Conservation (phyloP, 169 alveolate species). For the Plasmodium malariae region DNA sequence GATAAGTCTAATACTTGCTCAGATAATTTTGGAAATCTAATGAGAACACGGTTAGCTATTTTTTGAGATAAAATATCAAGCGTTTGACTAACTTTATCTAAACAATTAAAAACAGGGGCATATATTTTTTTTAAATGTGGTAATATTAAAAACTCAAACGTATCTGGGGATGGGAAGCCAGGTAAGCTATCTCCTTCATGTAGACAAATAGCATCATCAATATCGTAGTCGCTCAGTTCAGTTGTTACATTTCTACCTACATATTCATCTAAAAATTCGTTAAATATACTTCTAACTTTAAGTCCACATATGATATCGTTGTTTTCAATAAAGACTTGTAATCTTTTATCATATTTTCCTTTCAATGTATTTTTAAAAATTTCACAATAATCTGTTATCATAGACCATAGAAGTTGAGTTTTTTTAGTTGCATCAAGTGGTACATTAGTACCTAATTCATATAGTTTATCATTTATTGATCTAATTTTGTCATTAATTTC, state of each 20-base stretch:
- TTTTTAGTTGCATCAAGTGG: slow-evolving; percentile 93
- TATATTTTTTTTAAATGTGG: slow-evolving; percentile 94
- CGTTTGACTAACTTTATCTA: slow-evolving; percentile 87
- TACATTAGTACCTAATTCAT: slow-evolving; percentile 93
- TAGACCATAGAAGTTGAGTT: slow-evolving; percentile 97
- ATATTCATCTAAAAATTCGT: slow-evolving; percentile 93
- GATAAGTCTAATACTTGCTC: slow-evolving; percentile 92
- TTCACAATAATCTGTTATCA: slow-evolving; percentile 98
- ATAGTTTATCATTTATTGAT: slow-evolving; percentile 87
- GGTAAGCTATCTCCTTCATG: slow-evolving; percentile 99
- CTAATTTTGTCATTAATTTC: slow-evolving; percentile 87
- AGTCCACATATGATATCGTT: slow-evolving; percentile 89
- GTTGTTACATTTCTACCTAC: slow-evolving; percentile 86
- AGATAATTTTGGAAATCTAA: slow-evolving; percentile 94
- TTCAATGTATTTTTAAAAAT: slow-evolving; percentile 94
- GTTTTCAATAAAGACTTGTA: slow-evolving; percentile 87
- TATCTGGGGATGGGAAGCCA: slow-evolving; percentile 98
- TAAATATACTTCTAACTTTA: slow-evolving; percentile 91
- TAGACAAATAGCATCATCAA: slow-evolving; percentile 96
- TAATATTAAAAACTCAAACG: slow-evolving; percentile 94
- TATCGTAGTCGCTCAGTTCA: slow-evolving; percentile 94
- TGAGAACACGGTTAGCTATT: slow-evolving; percentile 92
- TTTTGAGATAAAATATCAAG: slow-evolving; percentile 92
- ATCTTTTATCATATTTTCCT: slow-evolving; percentile 95
- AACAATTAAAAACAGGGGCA: slow-evolving; percentile 81